These are phyloP conservation scores for Solanum infundibuliforme DNA, from an alignment of 257 asterid genomes.

Conservation along the genomic window DNA sequence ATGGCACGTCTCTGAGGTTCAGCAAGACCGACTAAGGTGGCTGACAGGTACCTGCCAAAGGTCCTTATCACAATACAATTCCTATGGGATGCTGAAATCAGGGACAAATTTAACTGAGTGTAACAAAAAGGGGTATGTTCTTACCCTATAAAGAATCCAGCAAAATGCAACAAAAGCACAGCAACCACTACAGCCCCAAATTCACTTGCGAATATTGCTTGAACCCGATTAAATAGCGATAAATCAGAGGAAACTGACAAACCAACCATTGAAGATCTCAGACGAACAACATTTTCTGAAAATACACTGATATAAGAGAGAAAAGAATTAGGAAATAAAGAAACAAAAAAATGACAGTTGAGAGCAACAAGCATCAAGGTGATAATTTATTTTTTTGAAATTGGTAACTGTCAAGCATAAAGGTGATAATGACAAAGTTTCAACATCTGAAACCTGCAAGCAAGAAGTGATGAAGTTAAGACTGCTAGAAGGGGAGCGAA, in stretches of 20 bases:
- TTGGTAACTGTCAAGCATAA: not conserved
- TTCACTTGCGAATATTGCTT: slow-evolving; percentile 48
- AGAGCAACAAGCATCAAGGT: not conserved
- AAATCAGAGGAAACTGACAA: slow-evolving; percentile 40
- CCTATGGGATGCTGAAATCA: not conserved
- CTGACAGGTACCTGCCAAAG: slow-evolving; percentile 52
- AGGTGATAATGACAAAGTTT: not conserved
- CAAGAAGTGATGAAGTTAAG: slow-evolving; percentile 62
- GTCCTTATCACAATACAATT: not conserved
- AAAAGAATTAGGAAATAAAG: not conserved
- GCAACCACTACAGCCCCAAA: slow-evolving; percentile 53
- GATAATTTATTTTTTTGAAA: not conserved
- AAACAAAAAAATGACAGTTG: not conserved
- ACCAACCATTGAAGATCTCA: slow-evolving; percentile 46
- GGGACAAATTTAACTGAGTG: not conserved
- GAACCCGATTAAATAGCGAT: slow-evolving; percentile 27
- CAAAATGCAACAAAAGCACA: slow-evolving; percentile 62
- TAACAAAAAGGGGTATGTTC: not conserved
- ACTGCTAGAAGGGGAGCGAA: slow-evolving; percentile 80
- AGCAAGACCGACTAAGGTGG: slow-evolving; percentile 64
- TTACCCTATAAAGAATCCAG: slow-evolving; percentile 91
- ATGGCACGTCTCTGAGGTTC: slow-evolving; percentile 85
- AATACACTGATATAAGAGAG: slow-evolving; percentile 44
- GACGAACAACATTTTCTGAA: slow-evolving; percentile 61
- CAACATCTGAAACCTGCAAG: slow-evolving; percentile 51